Percentiles rank a stretch among this genome's conserved stretches.
These are phyloP conservation scores for Mycena latifolia DNA, from an alignment of 768 basidiomycete genomes.

Conservation along the genomic window DNA sequence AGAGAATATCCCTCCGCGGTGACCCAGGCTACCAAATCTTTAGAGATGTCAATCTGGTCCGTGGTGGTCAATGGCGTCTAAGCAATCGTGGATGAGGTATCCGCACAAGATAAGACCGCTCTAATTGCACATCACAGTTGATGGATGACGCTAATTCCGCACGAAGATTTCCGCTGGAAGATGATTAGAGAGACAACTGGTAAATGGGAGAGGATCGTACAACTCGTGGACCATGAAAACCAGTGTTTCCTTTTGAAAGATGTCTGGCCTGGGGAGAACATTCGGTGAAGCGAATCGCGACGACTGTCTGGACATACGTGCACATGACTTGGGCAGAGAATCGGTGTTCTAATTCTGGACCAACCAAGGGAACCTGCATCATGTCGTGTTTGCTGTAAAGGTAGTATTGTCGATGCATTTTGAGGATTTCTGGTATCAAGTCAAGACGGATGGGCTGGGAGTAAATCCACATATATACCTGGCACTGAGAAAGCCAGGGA, in stretches of 20 bases:
- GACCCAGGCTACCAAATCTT: conserved; percentile 84
- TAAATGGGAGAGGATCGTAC: conserved; percentile 59
- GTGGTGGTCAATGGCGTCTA: conserved; percentile 13
- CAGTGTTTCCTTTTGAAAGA: conserved; percentile 82
- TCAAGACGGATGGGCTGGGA: conserved; percentile 13
- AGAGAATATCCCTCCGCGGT: conserved; percentile 74
- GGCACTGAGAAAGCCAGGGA: conserved; percentile 76
- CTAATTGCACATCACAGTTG: conserved; percentile 79
- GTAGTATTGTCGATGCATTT: conserved; percentile 88
- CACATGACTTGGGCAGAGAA: conserved; percentile 90
- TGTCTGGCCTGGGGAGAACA: conserved; percentile 68
- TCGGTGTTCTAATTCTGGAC: conserved; percentile 70
- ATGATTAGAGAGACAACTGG: conserved; percentile 10
- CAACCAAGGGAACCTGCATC: conserved; percentile 85
- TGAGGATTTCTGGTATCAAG: conserved; percentile 76
- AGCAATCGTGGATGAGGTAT: not conserved
- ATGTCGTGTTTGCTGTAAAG: conserved; percentile 82
- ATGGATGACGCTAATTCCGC: conserved; percentile 83
- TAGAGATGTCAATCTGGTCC: conserved; percentile 87
- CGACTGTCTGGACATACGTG: conserved; percentile 72
- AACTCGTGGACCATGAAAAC: conserved; percentile 96
- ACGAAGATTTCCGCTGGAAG: conserved; percentile 84
- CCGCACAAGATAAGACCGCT: conserved; percentile 86
- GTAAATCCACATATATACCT: conserved; percentile 52
- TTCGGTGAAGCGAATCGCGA: not conserved